Evolutionary conservation across 129 eudicot genomes (phyloP), one percentile per base, ranked within the genome.

Genomic region (Chrysanthemum lavandulifolium): DNA sequence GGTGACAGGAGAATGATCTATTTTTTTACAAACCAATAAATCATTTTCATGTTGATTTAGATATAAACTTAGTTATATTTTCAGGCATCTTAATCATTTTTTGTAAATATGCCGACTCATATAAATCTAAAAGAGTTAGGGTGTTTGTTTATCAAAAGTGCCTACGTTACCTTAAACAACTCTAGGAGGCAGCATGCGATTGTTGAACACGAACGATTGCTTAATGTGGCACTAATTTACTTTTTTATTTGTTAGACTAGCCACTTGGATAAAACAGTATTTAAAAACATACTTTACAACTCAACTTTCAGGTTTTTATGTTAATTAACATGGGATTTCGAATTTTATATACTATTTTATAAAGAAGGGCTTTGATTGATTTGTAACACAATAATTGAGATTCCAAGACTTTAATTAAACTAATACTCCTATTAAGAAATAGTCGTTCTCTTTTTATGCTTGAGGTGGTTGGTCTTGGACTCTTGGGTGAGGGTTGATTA

Each of bases 381-480:
- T 70, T 70, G 74, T 70, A 54, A 40, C 65, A 70, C 65, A 70
- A 70, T 70, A 70, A 70, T 55, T 55, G 74, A 70, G 74, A 69
- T 56, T 56, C 49, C 61, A 49, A 54, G 2, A 18, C 74, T 69
- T 69, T 29, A 69, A 53, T 69, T 69, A 53, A 69, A 14, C 13
- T 53, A 52, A 55, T 55, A 57, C 47, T 40, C 47, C 47, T 40
- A 40, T 31, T 40, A 40, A 40, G 47, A 40, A 40, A 40, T 40
- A 40, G 47, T 40, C 47, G 45, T 36, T 36, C 10, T 40, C 8
- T 40, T 40, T 40, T 40, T 40, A 40, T 40, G 47, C 47, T 40
- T 40, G 10, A 40, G 47, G 47, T 40, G 47, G 47, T 40, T 40
- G 47, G 47, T 40, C 47, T 40, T 40, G 47, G 47, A 10, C 7